phyloP scores from a whole-genome alignment of 306 rosid genomes.

The Casuarina cunninghamiana region DNA sequence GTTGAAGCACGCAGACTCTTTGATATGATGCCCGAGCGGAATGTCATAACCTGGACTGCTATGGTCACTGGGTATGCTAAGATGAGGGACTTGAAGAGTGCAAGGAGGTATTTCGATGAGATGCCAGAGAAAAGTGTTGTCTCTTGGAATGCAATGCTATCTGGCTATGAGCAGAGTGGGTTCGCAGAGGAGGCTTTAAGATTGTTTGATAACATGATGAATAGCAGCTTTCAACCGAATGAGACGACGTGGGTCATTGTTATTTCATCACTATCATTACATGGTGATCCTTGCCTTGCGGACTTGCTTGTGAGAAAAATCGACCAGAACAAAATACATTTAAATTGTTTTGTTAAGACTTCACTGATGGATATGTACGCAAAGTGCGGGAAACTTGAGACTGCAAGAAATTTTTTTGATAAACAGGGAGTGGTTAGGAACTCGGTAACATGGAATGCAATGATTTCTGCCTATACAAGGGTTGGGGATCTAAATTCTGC shows the following conservation, averaged over 20 bases:
- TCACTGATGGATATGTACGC: slow-evolving; percentile 73
- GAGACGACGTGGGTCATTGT: slow-evolving; percentile 62
- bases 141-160: slow-evolving; percentile 79
- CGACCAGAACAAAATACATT: slow-evolving; percentile 28
- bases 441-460: slow-evolving; percentile 59
- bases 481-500: slow-evolving; percentile 51
- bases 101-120: slow-evolving; percentile 55
- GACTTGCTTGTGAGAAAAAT: slow-evolving; percentile 40
- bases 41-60: slow-evolving; percentile 59
- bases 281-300: slow-evolving; percentile 43
- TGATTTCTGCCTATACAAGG: slow-evolving; percentile 69
- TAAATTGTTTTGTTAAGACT: slow-evolving; percentile 56
- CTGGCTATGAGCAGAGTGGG: slow-evolving; percentile 64
- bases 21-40: slow-evolving; percentile 36
- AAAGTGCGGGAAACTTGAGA: slow-evolving; percentile 54
- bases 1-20: slow-evolving; percentile 52
- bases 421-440: slow-evolving; percentile 41
- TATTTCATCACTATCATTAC: slow-evolving; percentile 50
- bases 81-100: slow-evolving; percentile 40
- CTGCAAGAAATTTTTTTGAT: slow-evolving; percentile 53
- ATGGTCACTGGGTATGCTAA: slow-evolving; percentile 68
- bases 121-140: slow-evolving; percentile 59
- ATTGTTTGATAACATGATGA: slow-evolving; percentile 57
- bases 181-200: slow-evolving; percentile 46
- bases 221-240: slow-evolving; percentile 39